Evolutionary conservation across 2,329 filamentous ascomycete genomes (phyloP), one percentile per base, ranked within the genome.

Genomic region (Parascedosporium putredinis): DNA sequence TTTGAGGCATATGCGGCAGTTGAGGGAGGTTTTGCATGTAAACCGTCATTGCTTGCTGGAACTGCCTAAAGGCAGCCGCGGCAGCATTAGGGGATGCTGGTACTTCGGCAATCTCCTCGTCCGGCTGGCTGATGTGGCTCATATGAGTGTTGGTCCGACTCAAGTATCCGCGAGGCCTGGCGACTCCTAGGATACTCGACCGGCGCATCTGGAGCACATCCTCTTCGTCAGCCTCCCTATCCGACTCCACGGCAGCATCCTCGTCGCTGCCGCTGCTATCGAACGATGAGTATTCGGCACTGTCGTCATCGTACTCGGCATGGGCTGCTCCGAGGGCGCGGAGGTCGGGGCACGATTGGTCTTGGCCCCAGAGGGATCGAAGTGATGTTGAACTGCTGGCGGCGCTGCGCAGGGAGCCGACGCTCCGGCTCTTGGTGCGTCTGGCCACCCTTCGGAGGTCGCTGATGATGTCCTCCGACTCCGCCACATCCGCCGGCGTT

Each of bases 41-140:
- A 62, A 81, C 69, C 31, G 78, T 73, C 69, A 88, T 75, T 43
- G 74, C 79, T 60, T 88, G 82, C 60, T 89, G 87, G 58, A 90
- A 75, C 52, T 89, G 82, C 58, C 83, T 81, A 67, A 88, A 77
- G 12, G 83, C 84, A 45, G 80, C 73, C n/a, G 48, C 40, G 3
- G 48, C 48, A 59, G 88, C 77, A 44, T 84, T 77, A 4, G 80
- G 77, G 3, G 74, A 74, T 3, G 76, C 72, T 2, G 81, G 78
- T 2, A 80, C 59, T 14, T 67, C 64, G 31, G 60, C 58, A 27
- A 57, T 55, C 47, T 55, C 50, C 50, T 55, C 51, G 47, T 56
- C 33, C 49, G 53, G n/a, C 53, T 43, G 24, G 33, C n/a, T 36
- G 18, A 38, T n/a, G 8, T 22, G 23, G 33, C 20, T 18, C 10